Evolutionary conservation across 805 yeast genomes (phyloP), one percentile per base, ranked within the genome.

Genomic region (Pichia gijzeniarum): DNA sequence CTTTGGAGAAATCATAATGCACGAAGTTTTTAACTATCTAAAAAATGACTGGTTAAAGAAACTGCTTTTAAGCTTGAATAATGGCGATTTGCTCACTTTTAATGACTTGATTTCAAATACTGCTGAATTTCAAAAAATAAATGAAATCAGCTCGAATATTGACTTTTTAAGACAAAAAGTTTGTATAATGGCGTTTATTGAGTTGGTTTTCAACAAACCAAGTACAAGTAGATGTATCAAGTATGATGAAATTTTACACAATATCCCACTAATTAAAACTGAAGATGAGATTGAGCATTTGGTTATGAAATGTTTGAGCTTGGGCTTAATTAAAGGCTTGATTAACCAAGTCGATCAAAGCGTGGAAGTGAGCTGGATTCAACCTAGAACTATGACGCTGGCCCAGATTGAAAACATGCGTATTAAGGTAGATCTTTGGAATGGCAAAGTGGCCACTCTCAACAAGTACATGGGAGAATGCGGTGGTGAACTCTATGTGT

Each of bases 1-100:
- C 68, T 93, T 93, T 65, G 98, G 98, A 42, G 99, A 93, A 67
- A 76, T 93, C 51, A 74, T 93, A 49, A 79, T 89, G 62, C 98
- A 91, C 65, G 95, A 93, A 37, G 80, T 91, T 39, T 75, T 89
- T 63, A 63, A 76, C 35, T 59, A 53, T 34, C 39, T 59, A 33
- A 39, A 55, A 14, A 77, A 77, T 62, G 63, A 68, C 32, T 88
- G 96, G 95, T 69, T 93, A 50, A 76, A 79, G 51, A 76, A 82
- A 40, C 67, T 90, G 51, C 71, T 93, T 43, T 69, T 78, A 48
- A 73, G 84, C 21, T 71, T 93, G 57, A 88, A 89, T 60, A 67
- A 79, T 16, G 97, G 98, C 35, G 81, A 89, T 60, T 78, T 91
- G 59, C 59, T 67, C 10, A 69, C 70, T 36, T 91, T 89, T 64